phyloP scores from a whole-genome alignment of 768 basidiomycete species.

The Lentinula raphanica region DNA sequence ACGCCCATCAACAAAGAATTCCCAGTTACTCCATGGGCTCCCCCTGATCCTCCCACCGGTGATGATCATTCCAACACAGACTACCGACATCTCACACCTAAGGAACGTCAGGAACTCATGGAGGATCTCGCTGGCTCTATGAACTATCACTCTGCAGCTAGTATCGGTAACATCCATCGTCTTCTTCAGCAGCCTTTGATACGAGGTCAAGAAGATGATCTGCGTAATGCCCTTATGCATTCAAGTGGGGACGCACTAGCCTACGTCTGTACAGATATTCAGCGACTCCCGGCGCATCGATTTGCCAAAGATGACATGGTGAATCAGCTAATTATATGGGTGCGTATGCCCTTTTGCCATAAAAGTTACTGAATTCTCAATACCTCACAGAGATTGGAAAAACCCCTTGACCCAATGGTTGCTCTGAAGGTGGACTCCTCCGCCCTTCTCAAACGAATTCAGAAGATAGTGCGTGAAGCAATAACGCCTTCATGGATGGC shows the following conservation, averaged over 20 bases:
- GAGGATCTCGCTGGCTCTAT: neutral
- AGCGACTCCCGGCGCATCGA: neutral
- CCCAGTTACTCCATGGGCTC: neutral
- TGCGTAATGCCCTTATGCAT: neutral
- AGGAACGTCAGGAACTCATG: neutral
- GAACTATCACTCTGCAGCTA: neutral
- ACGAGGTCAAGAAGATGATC: neutral
- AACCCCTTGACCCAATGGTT: neutral
- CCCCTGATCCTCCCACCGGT: neutral
- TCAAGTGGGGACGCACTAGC: neutral
- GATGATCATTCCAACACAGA: no score
- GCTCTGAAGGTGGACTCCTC: neutral
- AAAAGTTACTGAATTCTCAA: neutral
- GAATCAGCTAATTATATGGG: neutral
- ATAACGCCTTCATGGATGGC: constrained; percentile 7
- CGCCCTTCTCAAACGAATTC: neutral
- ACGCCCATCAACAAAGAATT: neutral
- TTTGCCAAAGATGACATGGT: neutral
- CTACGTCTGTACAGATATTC: neutral
- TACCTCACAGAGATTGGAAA: neutral
- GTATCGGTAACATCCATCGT: neutral
- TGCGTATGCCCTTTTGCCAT: neutral
- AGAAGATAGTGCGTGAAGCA: neutral
- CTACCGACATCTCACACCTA: neutral
- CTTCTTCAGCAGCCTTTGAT: neutral